Base-by-base conservation (phyloP, 2,329 filamentous ascomycete species). In the Dactylellina drechsleri region DNA sequence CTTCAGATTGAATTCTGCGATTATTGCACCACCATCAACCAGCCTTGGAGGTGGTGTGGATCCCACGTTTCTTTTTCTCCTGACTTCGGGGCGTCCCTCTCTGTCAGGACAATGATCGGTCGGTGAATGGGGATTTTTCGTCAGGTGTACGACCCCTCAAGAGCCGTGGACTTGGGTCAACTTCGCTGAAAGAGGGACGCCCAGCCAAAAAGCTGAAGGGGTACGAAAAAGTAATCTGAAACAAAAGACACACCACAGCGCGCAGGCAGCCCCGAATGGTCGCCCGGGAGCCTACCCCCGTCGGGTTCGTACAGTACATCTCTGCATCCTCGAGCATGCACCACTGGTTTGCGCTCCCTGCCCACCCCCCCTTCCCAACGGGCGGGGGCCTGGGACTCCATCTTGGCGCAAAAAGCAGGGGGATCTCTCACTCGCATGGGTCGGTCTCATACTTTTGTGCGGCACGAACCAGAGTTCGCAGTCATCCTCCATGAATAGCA, bases 381-480 rank as follows among this genome's bases (percentile, higher is more conserved):
- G 43, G 43, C 43, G 43, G 13, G 43, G 43, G 16, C 31, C 31
- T 36, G 31, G 43, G 16, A 47, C 43, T 18, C 43, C 43, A 36
- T 36, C 6, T 47, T 47, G 43, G 43, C 13, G 5, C 15, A 47
- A 47, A n/a, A 18, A 18, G 16, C 43, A 47, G 43, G 43, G 43
- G 43, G 43, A 18, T 47, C n/a, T 2, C n/a, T 12, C 40, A n/a
- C 12, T 7, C 20, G 52, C 23, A 28, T 20, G 53, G 53, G 31
- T 41, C 13, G 4, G 28, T 56, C 10, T 40, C 53, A 31, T 40
- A 56, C 13, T 15, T 15, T 31, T 16, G 26, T 56, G 53, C 53
- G 53, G 53, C 53, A 56, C 53, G 28, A 56, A 41, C 28, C 12
- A 41, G 28, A 56, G 12, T 20, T 28, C 13, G 49, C 20, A 2